These are phyloP conservation scores for Eudorina sp. DNA, from an alignment of 139 green algal species.

Conservation along the genomic window DNA sequence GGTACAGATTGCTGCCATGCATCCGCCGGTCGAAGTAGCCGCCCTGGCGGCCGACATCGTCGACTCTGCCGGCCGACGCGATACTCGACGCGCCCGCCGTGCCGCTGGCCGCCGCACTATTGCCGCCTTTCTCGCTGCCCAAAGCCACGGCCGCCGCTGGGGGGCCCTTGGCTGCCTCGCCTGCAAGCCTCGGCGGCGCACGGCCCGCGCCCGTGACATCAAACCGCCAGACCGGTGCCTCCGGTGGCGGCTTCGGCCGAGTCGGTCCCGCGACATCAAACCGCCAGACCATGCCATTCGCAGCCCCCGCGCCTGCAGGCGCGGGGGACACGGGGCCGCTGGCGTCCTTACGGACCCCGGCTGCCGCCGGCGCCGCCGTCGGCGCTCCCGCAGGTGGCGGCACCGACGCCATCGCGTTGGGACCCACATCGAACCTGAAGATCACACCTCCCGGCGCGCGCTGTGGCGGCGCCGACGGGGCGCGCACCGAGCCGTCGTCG, in stretches of 20 bases:
- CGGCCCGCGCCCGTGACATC: not conserved
- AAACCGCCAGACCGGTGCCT: slow-evolving; percentile 9
- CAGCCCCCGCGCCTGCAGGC: too few relatives aligned
- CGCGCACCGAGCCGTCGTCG: not conserved
- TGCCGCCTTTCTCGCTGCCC: not conserved
- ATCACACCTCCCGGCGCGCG: not conserved
- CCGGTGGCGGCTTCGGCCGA: not conserved
- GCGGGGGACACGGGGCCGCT: too few relatives aligned
- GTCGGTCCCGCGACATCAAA: slow-evolving; percentile 28
- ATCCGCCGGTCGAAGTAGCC: slow-evolving; percentile 36
- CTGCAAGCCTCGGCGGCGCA: not conserved
- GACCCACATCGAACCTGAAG: slow-evolving; percentile 33
- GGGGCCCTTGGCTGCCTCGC: not conserved
- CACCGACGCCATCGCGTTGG: not conserved
- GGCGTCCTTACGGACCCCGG: too few relatives aligned
- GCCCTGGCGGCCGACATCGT: slow-evolving; percentile 5
- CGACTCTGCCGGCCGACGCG: not conserved
- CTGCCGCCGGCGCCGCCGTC: not conserved
- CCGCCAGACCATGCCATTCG: slow-evolving; percentile 45
- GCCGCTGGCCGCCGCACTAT: not conserved
- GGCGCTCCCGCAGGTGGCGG: not conserved
- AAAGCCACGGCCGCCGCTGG: not conserved
- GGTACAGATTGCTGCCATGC: slow-evolving; percentile 38
- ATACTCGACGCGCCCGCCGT: not conserved
- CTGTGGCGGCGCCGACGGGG: not conserved